Conservation (phyloP, 352 stramenopile species). For the Phytophthora syringae region DNA sequence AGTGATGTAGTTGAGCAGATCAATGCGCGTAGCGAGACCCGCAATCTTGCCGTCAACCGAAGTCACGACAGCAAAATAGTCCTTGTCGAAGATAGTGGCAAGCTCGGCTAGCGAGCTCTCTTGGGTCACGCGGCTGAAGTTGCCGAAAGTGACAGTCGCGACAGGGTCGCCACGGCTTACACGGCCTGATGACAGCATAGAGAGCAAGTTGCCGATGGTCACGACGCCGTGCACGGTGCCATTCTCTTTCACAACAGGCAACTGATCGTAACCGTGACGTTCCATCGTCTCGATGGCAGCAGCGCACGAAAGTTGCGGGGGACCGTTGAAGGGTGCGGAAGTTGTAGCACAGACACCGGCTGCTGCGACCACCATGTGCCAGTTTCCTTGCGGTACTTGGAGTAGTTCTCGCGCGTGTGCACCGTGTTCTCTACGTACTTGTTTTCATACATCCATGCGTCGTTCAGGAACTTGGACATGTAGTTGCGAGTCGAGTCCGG, state of each 20-base stretch:
- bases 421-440: constrained; percentile 71
- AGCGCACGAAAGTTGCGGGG: constrained; percentile 84
- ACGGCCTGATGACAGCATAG: constrained; percentile 87
- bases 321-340: constrained; percentile 90
- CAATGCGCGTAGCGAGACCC: constrained; percentile 95
- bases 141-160: constrained; percentile 92
- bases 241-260: constrained; percentile 75
- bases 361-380: constrained; percentile 94
- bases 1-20: constrained; percentile 96
- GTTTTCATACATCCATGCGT: constrained; percentile 94
- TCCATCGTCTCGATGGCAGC: constrained; percentile 94
- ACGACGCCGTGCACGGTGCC: constrained; percentile 92
- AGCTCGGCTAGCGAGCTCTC: constrained; percentile 90
- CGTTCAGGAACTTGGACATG: constrained; percentile 97
- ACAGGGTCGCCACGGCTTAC: constrained; percentile 86
- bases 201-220: constrained; percentile 95
- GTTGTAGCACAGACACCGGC: constrained; percentile 74
- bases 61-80: constrained; percentile 94
- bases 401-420: constrained; percentile 78
- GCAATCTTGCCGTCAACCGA: constrained; percentile 79
- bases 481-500: constrained; percentile 97
- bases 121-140: constrained; percentile 93
- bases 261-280: constrained; percentile 87
- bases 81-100: constrained; percentile 95
- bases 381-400: constrained; percentile 68